A percentile compares a stretch with the other conserved stretches of the same genome.
These are phyloP conservation scores for Lipomyces yarrowii DNA, from an alignment of 1,139 yeast species.

Conservation along the genomic window DNA sequence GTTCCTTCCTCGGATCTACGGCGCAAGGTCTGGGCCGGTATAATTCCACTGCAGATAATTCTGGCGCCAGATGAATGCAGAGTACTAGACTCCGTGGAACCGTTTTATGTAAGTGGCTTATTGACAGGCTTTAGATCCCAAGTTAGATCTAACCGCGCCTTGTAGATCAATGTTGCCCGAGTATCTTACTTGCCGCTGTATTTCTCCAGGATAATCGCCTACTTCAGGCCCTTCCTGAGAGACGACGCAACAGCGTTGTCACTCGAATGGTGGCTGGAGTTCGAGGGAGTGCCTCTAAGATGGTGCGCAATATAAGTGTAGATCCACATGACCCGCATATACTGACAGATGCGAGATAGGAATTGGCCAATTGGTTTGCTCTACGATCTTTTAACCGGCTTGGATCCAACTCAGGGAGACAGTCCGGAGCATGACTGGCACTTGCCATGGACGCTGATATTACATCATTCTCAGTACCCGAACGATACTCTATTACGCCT, in stretches of 20 bases:
- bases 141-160: neutral
- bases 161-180: slow-evolving; percentile 45
- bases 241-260: slow-evolving; percentile 44
- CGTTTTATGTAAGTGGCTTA: slow-evolving; percentile 33
- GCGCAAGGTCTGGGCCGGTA: slow-evolving; percentile 57
- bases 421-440: slow-evolving; percentile 26
- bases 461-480: slow-evolving; percentile 56
- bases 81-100: slow-evolving; percentile 34
- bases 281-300: slow-evolving; percentile 61
- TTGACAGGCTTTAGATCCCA: neutral
- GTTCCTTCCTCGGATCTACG: slow-evolving; percentile 32
- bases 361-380: slow-evolving; percentile 75
- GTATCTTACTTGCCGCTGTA: slow-evolving; percentile 62
- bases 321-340: neutral
- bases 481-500: slow-evolving; percentile 55
- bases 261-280: slow-evolving; percentile 66
- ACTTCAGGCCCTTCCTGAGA: slow-evolving; percentile 49
- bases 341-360: slow-evolving; percentile 40
- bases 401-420: slow-evolving; percentile 40
- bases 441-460: slow-evolving; percentile 54
- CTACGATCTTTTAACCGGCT: slow-evolving; percentile 55
- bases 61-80: slow-evolving; percentile 41
- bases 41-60: slow-evolving; percentile 51
- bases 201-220: slow-evolving; percentile 48
- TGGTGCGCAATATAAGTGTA: slow-evolving; percentile 46